Conservation (phyloP, 345 rosid species). For the Trapa bicornis region DNA sequence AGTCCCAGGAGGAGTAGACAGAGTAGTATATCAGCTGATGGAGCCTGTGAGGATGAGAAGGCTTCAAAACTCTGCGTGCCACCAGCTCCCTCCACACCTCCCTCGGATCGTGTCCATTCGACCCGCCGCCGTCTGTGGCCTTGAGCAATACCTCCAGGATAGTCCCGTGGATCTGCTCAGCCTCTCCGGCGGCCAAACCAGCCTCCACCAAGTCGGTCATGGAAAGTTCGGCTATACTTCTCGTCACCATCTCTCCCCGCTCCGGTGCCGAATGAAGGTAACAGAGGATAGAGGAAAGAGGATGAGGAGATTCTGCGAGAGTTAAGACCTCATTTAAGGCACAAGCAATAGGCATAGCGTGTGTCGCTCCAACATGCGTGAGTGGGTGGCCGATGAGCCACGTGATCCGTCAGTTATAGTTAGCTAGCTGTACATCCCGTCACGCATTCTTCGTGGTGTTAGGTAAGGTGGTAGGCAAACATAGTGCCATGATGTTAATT, state of each 20-base stretch:
- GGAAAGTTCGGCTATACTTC: conserved; percentile 31
- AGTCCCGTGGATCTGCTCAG: conserved; percentile 21
- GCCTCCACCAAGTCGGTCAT: conserved; percentile 37
- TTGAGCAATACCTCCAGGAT: conserved; percentile 20
- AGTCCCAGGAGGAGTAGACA: conserved; percentile 59
- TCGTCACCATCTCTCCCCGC: conserved; percentile 14
- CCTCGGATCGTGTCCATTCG: conserved; percentile 23
- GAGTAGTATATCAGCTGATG: conserved; percentile 68
- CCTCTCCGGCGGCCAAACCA: conserved; percentile 36
- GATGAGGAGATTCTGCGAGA: too few relatives aligned
- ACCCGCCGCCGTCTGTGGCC: conserved; percentile 5
- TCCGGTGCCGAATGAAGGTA: neutral
- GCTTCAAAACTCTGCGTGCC: conserved; percentile 34
- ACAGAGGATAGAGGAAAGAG: too few relatives aligned
- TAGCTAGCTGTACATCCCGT: neutral
- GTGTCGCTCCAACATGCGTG: neutral
- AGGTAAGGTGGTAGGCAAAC: too few relatives aligned
- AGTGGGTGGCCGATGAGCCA: neutral
- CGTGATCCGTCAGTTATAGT: neutral
- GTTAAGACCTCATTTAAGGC: too few relatives aligned
- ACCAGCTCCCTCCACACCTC: conserved; percentile 54
- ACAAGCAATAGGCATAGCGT: too few relatives aligned
- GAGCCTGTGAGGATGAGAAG: conserved; percentile 57
- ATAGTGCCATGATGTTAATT: too few relatives aligned
- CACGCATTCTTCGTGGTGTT: neutral